phyloP scores from a whole-genome alignment of 768 basidiomycete genomes.

The Lactifluus hygrophoroides region DNA sequence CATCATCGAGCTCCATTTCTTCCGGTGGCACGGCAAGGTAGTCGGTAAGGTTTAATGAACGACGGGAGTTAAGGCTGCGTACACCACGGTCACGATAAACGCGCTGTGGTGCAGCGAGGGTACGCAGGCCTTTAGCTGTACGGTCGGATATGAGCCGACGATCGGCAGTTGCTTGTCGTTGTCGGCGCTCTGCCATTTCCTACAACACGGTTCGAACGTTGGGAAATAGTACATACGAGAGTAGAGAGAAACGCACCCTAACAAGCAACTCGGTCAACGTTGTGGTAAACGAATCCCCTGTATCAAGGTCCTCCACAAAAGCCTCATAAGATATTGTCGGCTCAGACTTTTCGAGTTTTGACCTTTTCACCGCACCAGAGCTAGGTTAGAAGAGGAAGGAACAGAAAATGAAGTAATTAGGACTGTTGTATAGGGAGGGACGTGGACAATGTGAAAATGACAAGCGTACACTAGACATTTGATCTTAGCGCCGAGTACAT shows the following conservation, averaged over 20 bases:
- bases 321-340: constrained; percentile 62
- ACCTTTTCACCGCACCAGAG: constrained; percentile 62
- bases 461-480: constrained; percentile 64
- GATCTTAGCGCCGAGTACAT: constrained; percentile 65
- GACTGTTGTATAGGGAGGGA: neutral
- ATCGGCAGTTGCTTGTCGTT: constrained; percentile 44
- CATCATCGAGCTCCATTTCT: constrained; percentile 47
- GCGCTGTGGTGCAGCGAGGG: constrained; percentile 44
- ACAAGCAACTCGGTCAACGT: constrained; percentile 69
- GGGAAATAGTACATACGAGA: neutral
- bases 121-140: constrained; percentile 54
- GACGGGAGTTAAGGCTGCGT: neutral
- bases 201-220: constrained; percentile 25
- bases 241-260: constrained; percentile 41
- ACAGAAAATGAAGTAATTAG: constrained; percentile 4
- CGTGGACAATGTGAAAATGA: constrained; percentile 5
- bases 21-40: constrained; percentile 45
- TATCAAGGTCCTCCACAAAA: constrained; percentile 70
- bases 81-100: constrained; percentile 37
- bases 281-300: constrained; percentile 74
- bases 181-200: constrained; percentile 72
- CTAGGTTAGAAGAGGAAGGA: constrained; percentile 28
- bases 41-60: constrained; percentile 38
- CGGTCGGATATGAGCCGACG: constrained; percentile 55
- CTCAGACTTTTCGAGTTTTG: constrained; percentile 55